Evolutionary conservation across 768 basidiomycete species (phyloP).

Genomic region (Cystofilobasidium bisporidii): DNA sequence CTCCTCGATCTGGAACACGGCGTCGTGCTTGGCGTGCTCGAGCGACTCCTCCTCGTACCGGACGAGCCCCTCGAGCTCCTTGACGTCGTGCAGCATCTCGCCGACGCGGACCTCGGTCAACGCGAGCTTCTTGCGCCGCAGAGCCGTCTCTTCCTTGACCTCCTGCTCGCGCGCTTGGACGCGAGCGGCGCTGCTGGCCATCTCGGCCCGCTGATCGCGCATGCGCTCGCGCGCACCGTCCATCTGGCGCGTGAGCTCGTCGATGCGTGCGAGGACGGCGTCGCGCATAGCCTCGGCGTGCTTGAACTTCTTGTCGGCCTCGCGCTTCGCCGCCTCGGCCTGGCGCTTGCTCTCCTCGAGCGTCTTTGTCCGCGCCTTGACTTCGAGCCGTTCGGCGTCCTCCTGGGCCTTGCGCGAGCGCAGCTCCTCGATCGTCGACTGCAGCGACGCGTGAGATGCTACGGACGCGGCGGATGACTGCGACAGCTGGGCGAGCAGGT

Average conservation of each 20-base stretch:
- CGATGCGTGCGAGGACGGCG: conserved; percentile 38
- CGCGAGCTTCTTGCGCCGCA: conserved; percentile 50
- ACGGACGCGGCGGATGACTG: conserved; percentile 17
- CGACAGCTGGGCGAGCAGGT: conserved; percentile 22
- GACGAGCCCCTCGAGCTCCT: conserved; percentile 64
- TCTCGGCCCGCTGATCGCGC: conserved; percentile 32
- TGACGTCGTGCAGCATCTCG: conserved; percentile 52
- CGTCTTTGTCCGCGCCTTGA: conserved; percentile 70
- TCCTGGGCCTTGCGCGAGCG: conserved; percentile 71
- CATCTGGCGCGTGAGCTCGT: conserved; percentile 35
- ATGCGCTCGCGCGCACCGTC: conserved; percentile 36
- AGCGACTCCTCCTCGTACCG: conserved; percentile 56
- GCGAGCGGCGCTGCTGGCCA: conserved; percentile 54
- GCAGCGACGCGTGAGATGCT: conserved; percentile 50
- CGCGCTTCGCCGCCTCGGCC: conserved; percentile 68
- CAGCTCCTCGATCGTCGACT: conserved; percentile 61
- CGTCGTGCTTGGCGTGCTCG: conserved; percentile 51
- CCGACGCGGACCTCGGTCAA: conserved; percentile 50
- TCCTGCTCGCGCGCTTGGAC: conserved; percentile 51
- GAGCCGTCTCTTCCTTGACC: conserved; percentile 39
- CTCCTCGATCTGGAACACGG: conserved; percentile 20
- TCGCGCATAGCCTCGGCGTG: conserved; percentile 57
- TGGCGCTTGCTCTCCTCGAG: conserved; percentile 77
- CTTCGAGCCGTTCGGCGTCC: conserved; percentile 63
- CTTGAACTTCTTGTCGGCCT: conserved; percentile 80